Evolutionary conservation across 805 yeast genomes (phyloP).

Genomic region (Sugiyamaella valdiviana): DNA sequence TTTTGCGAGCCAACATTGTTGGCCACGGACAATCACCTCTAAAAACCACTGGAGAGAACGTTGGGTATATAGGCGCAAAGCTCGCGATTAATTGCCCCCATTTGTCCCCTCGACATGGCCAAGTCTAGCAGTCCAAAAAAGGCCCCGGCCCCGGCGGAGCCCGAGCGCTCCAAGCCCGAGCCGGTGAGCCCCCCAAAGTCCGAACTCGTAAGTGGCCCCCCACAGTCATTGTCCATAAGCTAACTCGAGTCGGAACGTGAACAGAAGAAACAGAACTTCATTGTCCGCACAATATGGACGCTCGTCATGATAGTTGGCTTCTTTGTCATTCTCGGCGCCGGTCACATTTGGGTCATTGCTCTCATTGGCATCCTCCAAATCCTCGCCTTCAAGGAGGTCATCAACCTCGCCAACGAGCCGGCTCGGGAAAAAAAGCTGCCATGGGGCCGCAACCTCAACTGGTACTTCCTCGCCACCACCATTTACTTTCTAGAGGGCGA

Average conservation of each 20-base stretch:
- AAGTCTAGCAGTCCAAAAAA: neutral
- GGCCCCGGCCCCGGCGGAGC: neutral
- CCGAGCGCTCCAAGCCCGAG: neutral
- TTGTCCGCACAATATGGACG: conserved; percentile 89
- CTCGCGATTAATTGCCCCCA: too few species aligned
- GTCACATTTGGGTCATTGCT: conserved; percentile 74
- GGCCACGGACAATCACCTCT: too few species aligned
- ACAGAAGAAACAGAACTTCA: conserved; percentile 72
- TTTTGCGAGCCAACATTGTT: too few species aligned
- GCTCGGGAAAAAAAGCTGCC: conserved; percentile 79
- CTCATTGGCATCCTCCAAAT: conserved; percentile 70
- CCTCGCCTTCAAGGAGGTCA: conserved; percentile 85
- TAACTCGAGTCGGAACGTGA: conserved; percentile 31
- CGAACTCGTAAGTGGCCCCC: neutral
- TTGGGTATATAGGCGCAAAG: too few species aligned
- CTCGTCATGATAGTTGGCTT: conserved; percentile 79
- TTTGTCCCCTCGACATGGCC: neutral
- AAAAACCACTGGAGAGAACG: too few species aligned
- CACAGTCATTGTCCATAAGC: neutral
- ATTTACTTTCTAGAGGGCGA: conserved; percentile 87
- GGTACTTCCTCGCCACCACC: conserved; percentile 88
- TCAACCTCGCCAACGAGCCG: conserved; percentile 76
- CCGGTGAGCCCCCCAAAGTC: too few species aligned
- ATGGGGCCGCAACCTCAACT: conserved; percentile 73
- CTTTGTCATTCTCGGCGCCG: conserved; percentile 65